These are phyloP conservation scores for Protoeuglena noctilucae DNA, from an alignment of 139 green algal genomes.

Conservation along the genomic window DNA sequence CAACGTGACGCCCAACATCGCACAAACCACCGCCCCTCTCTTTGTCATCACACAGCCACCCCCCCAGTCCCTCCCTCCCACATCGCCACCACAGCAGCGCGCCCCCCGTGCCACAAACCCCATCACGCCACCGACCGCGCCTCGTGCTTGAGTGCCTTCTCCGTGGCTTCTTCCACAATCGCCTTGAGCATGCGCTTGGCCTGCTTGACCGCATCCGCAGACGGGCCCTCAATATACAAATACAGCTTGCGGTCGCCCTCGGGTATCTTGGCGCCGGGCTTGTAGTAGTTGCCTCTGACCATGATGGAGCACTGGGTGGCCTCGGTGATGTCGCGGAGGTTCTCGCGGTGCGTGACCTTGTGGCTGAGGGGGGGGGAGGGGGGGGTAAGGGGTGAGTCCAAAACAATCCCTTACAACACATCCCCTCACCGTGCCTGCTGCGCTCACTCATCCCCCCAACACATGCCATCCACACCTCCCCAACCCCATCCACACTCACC, in stretches of 20 bases:
- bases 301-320: constrained; percentile 72
- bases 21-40: too few relatives aligned
- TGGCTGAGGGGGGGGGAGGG: neutral
- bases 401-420: neutral
- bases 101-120: too few relatives aligned
- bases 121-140: constrained; percentile 6
- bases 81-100: too few relatives aligned
- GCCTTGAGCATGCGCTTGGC: constrained; percentile 64
- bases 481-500: too few relatives aligned
- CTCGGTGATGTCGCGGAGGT: constrained; percentile 64
- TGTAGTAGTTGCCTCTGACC: constrained; percentile 62
- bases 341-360: constrained; percentile 86
- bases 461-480: constrained; percentile 40
- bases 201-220: constrained; percentile 38
- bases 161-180: constrained; percentile 33
- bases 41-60: too few relatives aligned
- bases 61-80: too few relatives aligned
- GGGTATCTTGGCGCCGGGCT: constrained; percentile 22
- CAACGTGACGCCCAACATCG: too few relatives aligned
- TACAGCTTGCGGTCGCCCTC: constrained; percentile 78
- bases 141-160: constrained; percentile 69
- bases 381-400: neutral
- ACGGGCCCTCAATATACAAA: constrained; percentile 75
- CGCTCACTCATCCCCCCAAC: neutral
- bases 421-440: neutral